Percentiles rank a stretch among this genome's conserved stretches.
phyloP scores from a whole-genome alignment of 1,284 basidiomycete species.

The Fomitopsis palustris region DNA sequence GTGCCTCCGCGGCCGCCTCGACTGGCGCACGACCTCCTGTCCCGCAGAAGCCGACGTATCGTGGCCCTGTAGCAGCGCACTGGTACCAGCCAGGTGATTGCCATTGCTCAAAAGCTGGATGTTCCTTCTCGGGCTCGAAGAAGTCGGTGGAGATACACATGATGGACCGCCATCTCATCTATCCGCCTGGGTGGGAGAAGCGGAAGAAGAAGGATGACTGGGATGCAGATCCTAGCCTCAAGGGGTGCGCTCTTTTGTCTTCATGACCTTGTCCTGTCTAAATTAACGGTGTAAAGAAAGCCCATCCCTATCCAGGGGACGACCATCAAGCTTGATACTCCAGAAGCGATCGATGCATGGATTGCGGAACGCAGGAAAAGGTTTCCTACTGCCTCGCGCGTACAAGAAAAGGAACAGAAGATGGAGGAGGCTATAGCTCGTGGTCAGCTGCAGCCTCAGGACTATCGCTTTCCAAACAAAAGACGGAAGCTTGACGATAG shows the following conservation, averaged over 20 bases:
- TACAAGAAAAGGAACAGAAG: slow-evolving; percentile 77
- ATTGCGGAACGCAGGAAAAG: slow-evolving; percentile 81
- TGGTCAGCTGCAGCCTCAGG: slow-evolving; percentile 65
- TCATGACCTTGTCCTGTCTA: not conserved
- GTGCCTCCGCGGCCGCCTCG: not conserved
- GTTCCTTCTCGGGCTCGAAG: slow-evolving; percentile 70
- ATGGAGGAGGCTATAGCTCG: slow-evolving; percentile 72
- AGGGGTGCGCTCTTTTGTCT: slow-evolving; percentile 43
- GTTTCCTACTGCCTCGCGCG: slow-evolving; percentile 70
- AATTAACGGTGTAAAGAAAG: slow-evolving; percentile 44
- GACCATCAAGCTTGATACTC: slow-evolving; percentile 70
- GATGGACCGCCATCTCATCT: slow-evolving; percentile 90
- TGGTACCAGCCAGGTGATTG: slow-evolving; percentile 64
- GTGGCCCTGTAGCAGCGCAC: slow-evolving; percentile 19
- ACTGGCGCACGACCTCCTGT: not conserved
- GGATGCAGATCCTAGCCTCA: slow-evolving; percentile 75
- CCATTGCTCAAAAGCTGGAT: slow-evolving; percentile 66
- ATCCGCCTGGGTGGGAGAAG: slow-evolving; percentile 71
- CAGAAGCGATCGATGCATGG: slow-evolving; percentile 82
- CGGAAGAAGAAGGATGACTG: slow-evolving; percentile 58
- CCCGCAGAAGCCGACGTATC: slow-evolving; percentile 6
- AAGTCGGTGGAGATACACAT: slow-evolving; percentile 80
- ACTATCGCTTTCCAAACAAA: slow-evolving; percentile 37
- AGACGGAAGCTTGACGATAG: slow-evolving; percentile 26
- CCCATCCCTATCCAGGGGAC: slow-evolving; percentile 80